Conservation (phyloP, 805 yeast species). For the Metschnikowia continentalis region DNA sequence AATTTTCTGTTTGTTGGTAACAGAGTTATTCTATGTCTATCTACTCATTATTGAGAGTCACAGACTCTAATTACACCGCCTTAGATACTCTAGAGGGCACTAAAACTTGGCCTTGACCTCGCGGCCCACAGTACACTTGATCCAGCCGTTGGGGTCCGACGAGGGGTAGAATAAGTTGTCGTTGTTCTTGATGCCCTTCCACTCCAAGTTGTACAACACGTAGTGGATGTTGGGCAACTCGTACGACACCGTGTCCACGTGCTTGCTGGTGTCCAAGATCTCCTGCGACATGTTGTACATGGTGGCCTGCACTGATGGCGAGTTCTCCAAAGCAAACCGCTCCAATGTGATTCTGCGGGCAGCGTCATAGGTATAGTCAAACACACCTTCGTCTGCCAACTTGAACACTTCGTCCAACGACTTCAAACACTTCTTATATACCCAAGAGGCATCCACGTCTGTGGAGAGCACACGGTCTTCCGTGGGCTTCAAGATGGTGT, state of each 20-base stretch:
- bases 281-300: slow-evolving; percentile 88
- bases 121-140: slow-evolving; percentile 83
- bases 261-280: slow-evolving; percentile 56
- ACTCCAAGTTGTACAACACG: slow-evolving; percentile 70
- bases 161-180: slow-evolving; percentile 85
- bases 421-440: slow-evolving; percentile 45
- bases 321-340: slow-evolving; percentile 77
- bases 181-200: slow-evolving; percentile 81
- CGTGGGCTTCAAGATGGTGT: slow-evolving; percentile 82
- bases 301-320: slow-evolving; percentile 95
- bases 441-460: slow-evolving; percentile 73
- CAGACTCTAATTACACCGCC: too few relatives aligned
- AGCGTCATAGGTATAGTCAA: slow-evolving; percentile 58
- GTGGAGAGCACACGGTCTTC: slow-evolving; percentile 84
- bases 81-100: neutral
- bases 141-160: slow-evolving; percentile 90
- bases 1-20: too few relatives aligned
- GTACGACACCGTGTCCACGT: slow-evolving; percentile 63
- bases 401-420: slow-evolving; percentile 46
- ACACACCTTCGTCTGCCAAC: slow-evolving; percentile 56
- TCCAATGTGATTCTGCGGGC: slow-evolving; percentile 71
- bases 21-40: too few relatives aligned
- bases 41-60: too few relatives aligned
- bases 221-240: slow-evolving; percentile 90
- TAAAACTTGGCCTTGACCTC: slow-evolving; percentile 44